A percentile compares a stretch with the other conserved stretches of the same genome.
Evolutionary conservation across 1,284 basidiomycete species (phyloP).

Genomic region (Meira nashicola): DNA sequence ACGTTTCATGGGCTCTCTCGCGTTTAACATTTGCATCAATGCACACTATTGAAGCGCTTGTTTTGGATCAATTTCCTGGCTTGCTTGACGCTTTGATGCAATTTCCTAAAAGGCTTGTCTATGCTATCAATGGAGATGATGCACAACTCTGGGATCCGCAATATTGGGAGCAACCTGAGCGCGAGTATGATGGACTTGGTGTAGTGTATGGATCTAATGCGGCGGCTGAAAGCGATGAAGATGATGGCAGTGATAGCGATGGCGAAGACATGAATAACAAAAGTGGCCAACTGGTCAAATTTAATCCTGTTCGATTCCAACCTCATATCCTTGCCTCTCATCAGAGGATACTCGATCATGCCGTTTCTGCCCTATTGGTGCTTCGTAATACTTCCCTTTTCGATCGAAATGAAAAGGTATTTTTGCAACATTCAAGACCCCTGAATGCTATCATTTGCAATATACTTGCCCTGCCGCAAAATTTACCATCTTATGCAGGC

Average conservation of each 20-base stretch:
- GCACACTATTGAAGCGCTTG: conserved; percentile 19
- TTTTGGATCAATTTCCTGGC: conserved; percentile 34
- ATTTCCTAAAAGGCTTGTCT: conserved; percentile 28
- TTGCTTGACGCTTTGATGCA: conserved; percentile 36
- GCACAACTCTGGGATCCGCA: conserved; percentile 27
- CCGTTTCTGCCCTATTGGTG: conserved; percentile 34
- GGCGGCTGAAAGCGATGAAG: conserved; percentile 2
- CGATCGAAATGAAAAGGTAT: conserved; percentile 23
- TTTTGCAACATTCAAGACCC: conserved; percentile 18
- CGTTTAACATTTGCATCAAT: conserved; percentile 29
- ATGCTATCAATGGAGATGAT: conserved; percentile 29
- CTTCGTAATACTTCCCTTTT: conserved; percentile 34
- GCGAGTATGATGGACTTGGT: conserved; percentile 7
- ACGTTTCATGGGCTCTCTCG: conserved; percentile 47
- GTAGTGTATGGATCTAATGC: background rate
- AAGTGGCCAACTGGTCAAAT: background rate
- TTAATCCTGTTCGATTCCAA: conserved; percentile 6
- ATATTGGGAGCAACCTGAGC: conserved; percentile 29
- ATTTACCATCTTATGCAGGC: background rate
- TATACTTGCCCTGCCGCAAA: conserved; percentile 20
- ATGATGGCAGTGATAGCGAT: conserved; percentile 6
- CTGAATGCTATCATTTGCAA: conserved; percentile 25
- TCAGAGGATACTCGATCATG: conserved; percentile 34
- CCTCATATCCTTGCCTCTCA: conserved; percentile 17
- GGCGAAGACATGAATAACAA: background rate